These are phyloP conservation scores for Teratosphaeriaceae sp. DNA, from an alignment of 2,329 filamentous ascomycete genomes.

Conservation along the genomic window DNA sequence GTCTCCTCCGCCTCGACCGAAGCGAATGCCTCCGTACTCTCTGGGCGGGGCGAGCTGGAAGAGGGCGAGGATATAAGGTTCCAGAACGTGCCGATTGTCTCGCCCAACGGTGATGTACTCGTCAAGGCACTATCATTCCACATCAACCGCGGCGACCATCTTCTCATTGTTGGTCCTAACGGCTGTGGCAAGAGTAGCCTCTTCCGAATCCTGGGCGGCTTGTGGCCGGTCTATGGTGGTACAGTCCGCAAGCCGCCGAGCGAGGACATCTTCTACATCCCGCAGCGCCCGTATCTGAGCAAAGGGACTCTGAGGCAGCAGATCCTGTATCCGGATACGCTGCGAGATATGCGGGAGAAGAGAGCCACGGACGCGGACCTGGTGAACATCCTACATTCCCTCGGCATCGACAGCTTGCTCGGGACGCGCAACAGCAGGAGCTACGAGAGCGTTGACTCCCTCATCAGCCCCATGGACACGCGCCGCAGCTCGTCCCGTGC, in stretches of 20 bases:
- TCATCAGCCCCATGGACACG: conserved; percentile 11
- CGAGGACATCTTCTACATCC: conserved; percentile 95
- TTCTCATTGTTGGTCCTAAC: conserved; percentile 93
- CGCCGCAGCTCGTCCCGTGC: conserved; percentile 5
- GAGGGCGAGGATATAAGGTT: conserved; percentile 84
- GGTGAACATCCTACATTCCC: conserved; percentile 63
- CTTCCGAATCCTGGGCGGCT: conserved; percentile 89
- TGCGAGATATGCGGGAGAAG: conserved; percentile 80
- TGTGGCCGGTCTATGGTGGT: conserved; percentile 97
- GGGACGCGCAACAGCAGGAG: conserved; percentile 53
- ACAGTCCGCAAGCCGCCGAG: conserved; percentile 87
- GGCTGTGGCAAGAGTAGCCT: conserved; percentile 95
- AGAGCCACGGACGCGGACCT: conserved; percentile 78
- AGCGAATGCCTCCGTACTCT: conserved; percentile 74
- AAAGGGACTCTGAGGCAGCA: conserved; percentile 91
- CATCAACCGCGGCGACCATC: conserved; percentile 78
- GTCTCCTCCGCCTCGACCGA: conserved; percentile 81
- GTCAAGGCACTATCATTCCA: conserved; percentile 80
- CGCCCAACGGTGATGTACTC: conserved; percentile 90
- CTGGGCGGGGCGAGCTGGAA: conserved; percentile 71
- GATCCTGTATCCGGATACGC: conserved; percentile 88
- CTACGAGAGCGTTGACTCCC: conserved; percentile 4
- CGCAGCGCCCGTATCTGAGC: conserved; percentile 88
- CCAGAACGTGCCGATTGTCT: conserved; percentile 86
- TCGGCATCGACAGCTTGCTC: conserved; percentile 79